A percentile compares a stretch with the other conserved stretches of the same genome.
These are phyloP conservation scores for Sclerotinia nivalis DNA, from an alignment of 2,329 filamentous ascomycete genomes.

Conservation along the genomic window DNA sequence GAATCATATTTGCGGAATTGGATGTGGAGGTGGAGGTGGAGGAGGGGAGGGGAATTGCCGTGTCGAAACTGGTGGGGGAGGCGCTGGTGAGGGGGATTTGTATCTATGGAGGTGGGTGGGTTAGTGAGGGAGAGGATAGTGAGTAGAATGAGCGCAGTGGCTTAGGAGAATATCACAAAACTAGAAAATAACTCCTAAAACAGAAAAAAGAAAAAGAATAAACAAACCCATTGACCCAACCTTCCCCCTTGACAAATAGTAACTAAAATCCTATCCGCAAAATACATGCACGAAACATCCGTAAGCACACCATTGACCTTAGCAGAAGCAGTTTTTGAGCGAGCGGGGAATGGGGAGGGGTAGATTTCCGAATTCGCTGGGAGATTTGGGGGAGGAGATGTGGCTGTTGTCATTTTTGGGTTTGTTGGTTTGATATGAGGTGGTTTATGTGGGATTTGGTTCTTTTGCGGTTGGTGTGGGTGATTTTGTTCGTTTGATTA, in stretches of 20 bases:
- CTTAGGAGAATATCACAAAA: not conserved
- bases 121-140: not conserved
- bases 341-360: slow-evolving; percentile 35
- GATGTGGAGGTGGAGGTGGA: slow-evolving; percentile 23
- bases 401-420: not conserved
- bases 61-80: slow-evolving; percentile 59
- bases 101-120: slow-evolving; percentile 50
- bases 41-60: slow-evolving; percentile 43
- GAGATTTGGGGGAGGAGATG: not conserved
- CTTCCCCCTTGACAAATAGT: slow-evolving; percentile 84
- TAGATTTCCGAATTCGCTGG: slow-evolving; percentile 24
- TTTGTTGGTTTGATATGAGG: not conserved
- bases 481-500: not conserved
- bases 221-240: slow-evolving; percentile 82
- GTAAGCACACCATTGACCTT: slow-evolving; percentile 69
- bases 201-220: not conserved
- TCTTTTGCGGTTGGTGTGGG: no score
- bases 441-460: not conserved
- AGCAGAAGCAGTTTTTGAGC: slow-evolving; percentile 50
- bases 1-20: slow-evolving; percentile 54
- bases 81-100: slow-evolving; percentile 77
- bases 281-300: slow-evolving; percentile 69
- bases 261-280: slow-evolving; percentile 87
- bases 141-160: not conserved
- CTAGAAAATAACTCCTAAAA: no score